Evolutionary conservation across 1,139 yeast genomes (phyloP).

Genomic region (Torulaspora globosa): DNA sequence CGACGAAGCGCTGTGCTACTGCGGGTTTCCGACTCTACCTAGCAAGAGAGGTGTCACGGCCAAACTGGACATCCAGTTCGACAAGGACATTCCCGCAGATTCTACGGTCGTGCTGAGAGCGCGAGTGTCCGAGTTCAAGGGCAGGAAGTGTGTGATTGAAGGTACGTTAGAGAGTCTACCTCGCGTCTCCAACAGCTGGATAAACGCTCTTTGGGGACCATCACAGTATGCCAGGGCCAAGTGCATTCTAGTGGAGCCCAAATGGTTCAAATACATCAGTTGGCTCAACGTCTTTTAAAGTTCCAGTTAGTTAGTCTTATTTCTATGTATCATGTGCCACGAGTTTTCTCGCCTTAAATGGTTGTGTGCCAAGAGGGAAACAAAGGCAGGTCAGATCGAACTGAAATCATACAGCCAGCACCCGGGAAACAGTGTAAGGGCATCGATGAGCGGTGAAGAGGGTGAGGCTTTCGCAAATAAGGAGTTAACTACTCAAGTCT

Average conservation of each 20-base stretch:
- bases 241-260: constrained; percentile 71
- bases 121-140: constrained; percentile 59
- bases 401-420: not conserved
- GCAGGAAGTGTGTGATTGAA: constrained; percentile 73
- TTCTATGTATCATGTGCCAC: not conserved
- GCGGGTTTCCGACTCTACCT: constrained; percentile 86
- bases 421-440: not conserved
- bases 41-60: constrained; percentile 91
- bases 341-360: not conserved
- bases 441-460: constrained; percentile 27
- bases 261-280: constrained; percentile 53
- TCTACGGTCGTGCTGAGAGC: constrained; percentile 67
- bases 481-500: constrained; percentile 33
- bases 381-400: not conserved
- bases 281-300: constrained; percentile 10
- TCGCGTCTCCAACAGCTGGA: constrained; percentile 9
- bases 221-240: constrained; percentile 50
- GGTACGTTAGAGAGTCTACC: constrained; percentile 57
- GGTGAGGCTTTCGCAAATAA: constrained; percentile 36
- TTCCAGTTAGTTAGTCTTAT: not conserved
- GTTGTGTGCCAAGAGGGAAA: not conserved
- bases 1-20: constrained; percentile 82
- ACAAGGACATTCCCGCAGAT: constrained; percentile 61
- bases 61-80: constrained; percentile 59
- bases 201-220: constrained; percentile 9